Conservation (phyloP, 2,329 filamentous ascomycete species). For the Fusarium piperis region DNA sequence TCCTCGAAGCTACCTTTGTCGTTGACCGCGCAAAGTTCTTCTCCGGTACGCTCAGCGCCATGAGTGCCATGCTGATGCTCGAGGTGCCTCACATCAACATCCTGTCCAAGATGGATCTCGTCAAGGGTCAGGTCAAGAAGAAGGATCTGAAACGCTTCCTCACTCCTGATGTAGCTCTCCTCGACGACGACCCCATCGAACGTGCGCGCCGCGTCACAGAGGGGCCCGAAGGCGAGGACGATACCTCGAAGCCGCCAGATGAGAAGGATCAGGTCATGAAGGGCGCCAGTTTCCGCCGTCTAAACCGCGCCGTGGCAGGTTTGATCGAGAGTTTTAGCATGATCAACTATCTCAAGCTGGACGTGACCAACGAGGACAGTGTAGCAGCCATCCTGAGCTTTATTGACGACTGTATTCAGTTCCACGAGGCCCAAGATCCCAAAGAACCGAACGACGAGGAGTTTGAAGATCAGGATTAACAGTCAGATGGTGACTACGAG, state of each 20-base stretch:
- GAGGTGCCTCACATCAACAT: slow-evolving; percentile 97
- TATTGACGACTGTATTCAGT: slow-evolving; percentile 94
- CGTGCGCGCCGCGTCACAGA: slow-evolving; percentile 51
- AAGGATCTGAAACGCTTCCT: slow-evolving; percentile 90
- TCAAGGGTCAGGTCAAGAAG: slow-evolving; percentile 88
- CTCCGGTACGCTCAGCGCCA: slow-evolving; percentile 91
- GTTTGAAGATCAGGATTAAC: slow-evolving; percentile 51
- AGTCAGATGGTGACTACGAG: slow-evolving; percentile 3
- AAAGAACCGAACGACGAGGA: slow-evolving; percentile 76
- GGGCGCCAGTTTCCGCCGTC: slow-evolving; percentile 80
- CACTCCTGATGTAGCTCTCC: slow-evolving; percentile 82
- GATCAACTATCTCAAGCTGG: slow-evolving; percentile 92
- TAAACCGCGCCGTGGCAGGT: slow-evolving; percentile 89
- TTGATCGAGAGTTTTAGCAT: slow-evolving; percentile 98
- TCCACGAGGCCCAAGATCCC: slow-evolving; percentile 91
- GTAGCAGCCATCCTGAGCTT: slow-evolving; percentile 85
- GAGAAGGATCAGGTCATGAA: slow-evolving; percentile 78
- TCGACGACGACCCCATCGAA: slow-evolving; percentile 81
- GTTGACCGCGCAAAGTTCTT: slow-evolving; percentile 98
- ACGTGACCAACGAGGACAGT: slow-evolving; percentile 92
- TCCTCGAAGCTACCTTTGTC: slow-evolving; percentile 95
- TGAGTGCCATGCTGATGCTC: slow-evolving; percentile 99
- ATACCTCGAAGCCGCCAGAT: slow-evolving; percentile 68
- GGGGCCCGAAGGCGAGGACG: slow-evolving; percentile 56
- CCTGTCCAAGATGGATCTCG: slow-evolving; percentile 96